Conservation (phyloP, 345 rosid genomes). For the Capsella bursapastoris region DNA sequence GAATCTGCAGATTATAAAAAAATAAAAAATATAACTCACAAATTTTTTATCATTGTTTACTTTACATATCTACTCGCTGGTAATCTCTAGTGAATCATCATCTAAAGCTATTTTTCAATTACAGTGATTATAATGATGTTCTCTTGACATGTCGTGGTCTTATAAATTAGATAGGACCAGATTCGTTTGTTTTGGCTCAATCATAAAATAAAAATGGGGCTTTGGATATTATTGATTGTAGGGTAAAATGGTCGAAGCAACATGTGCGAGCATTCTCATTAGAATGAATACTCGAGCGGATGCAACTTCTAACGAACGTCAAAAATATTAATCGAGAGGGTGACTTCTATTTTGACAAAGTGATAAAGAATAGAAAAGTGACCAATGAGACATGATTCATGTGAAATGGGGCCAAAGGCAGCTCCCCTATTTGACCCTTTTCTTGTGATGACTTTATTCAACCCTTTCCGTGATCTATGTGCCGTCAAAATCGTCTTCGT, state of each 20-base stretch:
- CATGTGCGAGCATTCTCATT: neutral
- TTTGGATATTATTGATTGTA: neutral
- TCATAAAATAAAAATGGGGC: neutral
- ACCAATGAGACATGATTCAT: constrained; percentile 14
- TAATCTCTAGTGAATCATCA: too few species aligned
- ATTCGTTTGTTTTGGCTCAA: neutral
- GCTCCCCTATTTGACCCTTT: constrained; percentile 23
- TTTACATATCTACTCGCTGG: too few species aligned
- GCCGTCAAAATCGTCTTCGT: constrained; percentile 12
- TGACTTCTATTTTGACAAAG: constrained; percentile 24
- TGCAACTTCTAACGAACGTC: neutral
- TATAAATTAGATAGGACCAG: neutral
- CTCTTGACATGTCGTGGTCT: neutral
- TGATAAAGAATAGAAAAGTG: neutral
- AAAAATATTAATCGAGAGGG: neutral
- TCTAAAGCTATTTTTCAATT: neutral
- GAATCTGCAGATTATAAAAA: too few species aligned
- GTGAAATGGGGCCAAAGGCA: too few species aligned
- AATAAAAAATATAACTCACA: too few species aligned
- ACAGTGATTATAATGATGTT: neutral
- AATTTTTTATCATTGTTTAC: too few species aligned
- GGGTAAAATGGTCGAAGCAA: neutral
- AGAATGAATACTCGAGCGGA: neutral
- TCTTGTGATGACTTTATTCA: constrained; percentile 33
- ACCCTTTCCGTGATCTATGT: constrained; percentile 35